Conservation (phyloP, 2,329 filamentous ascomycete genomes). For the Xenosphaeropsis pyriputrescens region DNA sequence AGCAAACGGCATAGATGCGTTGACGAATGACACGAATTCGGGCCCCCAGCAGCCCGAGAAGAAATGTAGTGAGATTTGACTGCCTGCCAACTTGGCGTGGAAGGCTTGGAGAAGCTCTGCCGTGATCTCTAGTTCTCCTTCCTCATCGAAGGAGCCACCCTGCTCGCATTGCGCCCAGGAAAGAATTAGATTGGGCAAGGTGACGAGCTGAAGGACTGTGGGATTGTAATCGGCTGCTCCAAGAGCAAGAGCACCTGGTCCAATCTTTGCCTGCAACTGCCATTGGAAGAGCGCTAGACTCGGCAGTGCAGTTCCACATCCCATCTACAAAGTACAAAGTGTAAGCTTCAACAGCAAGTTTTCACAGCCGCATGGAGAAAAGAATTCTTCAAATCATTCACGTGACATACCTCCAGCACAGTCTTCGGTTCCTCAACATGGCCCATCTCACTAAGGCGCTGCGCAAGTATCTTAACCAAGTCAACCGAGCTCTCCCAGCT, state of each 20-base stretch:
- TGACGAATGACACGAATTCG: slow-evolving; percentile 44
- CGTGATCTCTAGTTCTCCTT: slow-evolving; percentile 18
- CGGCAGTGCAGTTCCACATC: slow-evolving; percentile 66
- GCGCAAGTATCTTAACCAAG: slow-evolving; percentile 50
- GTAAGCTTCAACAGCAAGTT: slow-evolving; percentile 3
- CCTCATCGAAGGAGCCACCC: slow-evolving; percentile 10
- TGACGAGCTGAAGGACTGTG: slow-evolving; percentile 63
- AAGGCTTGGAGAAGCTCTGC: slow-evolving; percentile 42
- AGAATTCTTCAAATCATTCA: not conserved
- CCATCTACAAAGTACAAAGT: slow-evolving; percentile 39
- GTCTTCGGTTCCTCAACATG: slow-evolving; percentile 1
- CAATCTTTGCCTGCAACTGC: slow-evolving; percentile 15
- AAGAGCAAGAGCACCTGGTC: slow-evolving; percentile 30
- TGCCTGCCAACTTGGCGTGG: slow-evolving; percentile 30
- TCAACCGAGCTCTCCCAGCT: slow-evolving; percentile 81
- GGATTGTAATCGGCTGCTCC: slow-evolving; percentile 70
- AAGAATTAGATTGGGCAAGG: slow-evolving; percentile 63
- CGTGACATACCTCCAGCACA: slow-evolving; percentile 14
- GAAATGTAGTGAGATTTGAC: slow-evolving; percentile 44
- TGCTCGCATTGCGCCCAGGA: slow-evolving; percentile 32
- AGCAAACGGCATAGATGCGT: slow-evolving; percentile 4
- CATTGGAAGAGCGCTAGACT: slow-evolving; percentile 57
- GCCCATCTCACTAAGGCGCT: not conserved
- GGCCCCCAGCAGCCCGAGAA: slow-evolving; percentile 64
- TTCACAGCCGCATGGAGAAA: too few species aligned